Percentiles rank a stretch among this genome's conserved stretches.
Evolutionary conservation across 306 rosid species (phyloP).

Genomic region (Pyrus betulifolia): DNA sequence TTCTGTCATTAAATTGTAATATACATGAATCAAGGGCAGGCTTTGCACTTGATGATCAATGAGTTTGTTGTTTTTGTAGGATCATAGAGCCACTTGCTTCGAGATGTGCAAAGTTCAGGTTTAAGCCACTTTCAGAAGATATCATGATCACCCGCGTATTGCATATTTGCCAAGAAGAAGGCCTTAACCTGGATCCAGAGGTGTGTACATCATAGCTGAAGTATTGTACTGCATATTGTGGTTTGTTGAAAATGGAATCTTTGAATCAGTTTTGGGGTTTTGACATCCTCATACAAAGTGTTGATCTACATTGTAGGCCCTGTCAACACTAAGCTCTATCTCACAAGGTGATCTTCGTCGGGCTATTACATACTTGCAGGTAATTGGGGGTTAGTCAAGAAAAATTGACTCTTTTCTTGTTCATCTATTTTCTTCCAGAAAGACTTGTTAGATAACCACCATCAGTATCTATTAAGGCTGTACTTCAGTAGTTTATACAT

Average conservation of each 20-base stretch:
- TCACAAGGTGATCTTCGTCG: constrained; percentile 98
- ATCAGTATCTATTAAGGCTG: background rate
- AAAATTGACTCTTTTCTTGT: no score
- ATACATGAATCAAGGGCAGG: constrained; percentile 1
- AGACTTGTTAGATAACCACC: background rate
- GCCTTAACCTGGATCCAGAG: constrained; percentile 74
- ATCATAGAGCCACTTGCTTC: constrained; percentile 98
- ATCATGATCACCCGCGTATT: constrained; percentile 65
- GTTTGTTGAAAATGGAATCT: background rate
- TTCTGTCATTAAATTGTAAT: background rate
- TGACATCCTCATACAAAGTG: constrained; percentile 1
- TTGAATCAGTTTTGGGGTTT: constrained; percentile 2
- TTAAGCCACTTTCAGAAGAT: constrained; percentile 89
- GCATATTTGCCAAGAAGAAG: constrained; percentile 78
- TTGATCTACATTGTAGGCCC: constrained; percentile 42
- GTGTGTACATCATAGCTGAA: constrained; percentile 23
- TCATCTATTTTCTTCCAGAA: background rate
- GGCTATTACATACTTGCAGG: constrained; percentile 94
- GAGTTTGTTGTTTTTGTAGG: constrained; percentile 36
- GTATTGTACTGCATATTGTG: background rate
- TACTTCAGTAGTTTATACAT: background rate
- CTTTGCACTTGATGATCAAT: constrained; percentile 2
- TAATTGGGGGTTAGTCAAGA: constrained; percentile 13
- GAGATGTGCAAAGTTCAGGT: constrained; percentile 94
- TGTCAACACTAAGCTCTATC: constrained; percentile 71